Evolutionary conservation across 768 basidiomycete genomes (phyloP).

Genomic region (Tremella fuciformis): DNA sequence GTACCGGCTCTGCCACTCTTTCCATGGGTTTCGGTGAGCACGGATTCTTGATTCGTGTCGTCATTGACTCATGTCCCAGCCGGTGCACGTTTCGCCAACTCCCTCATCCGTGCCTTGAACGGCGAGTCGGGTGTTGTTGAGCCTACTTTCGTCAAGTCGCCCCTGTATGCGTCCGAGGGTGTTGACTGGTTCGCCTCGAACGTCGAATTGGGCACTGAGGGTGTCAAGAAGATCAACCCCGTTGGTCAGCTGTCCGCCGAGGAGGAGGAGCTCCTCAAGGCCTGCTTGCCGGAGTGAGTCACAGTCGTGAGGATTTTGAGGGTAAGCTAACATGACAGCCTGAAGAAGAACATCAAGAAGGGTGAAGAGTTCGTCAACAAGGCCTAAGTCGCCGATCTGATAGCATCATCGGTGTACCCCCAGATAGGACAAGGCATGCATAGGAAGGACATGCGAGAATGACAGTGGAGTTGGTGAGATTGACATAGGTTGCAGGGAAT

Average conservation of each 20-base stretch:
- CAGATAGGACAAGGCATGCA: no score
- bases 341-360: constrained; percentile 98
- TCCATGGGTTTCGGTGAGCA: constrained; percentile 86
- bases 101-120: constrained; percentile 76
- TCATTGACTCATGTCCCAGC: constrained; percentile 48
- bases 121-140: constrained; percentile 84
- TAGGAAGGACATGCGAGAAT: no score
- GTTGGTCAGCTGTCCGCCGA: constrained; percentile 70
- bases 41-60: constrained; percentile 65
- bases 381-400: no score
- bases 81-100: constrained; percentile 81
- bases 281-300: constrained; percentile 69
- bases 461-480: no score
- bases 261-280: constrained; percentile 73
- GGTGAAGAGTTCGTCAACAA: constrained; percentile 57
- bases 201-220: constrained; percentile 78
- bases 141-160: constrained; percentile 73
- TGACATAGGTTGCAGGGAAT: no score
- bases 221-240: constrained; percentile 76
- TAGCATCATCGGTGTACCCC: no score
- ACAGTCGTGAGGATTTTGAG: background rate
- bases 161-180: constrained; percentile 66
- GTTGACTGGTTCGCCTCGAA: constrained; percentile 87
- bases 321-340: constrained; percentile 41
- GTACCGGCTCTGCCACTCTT: constrained; percentile 70